phyloP scores from a whole-genome alignment of 2,329 filamentous ascomycete species.

The Fusarium cicatricum region DNA sequence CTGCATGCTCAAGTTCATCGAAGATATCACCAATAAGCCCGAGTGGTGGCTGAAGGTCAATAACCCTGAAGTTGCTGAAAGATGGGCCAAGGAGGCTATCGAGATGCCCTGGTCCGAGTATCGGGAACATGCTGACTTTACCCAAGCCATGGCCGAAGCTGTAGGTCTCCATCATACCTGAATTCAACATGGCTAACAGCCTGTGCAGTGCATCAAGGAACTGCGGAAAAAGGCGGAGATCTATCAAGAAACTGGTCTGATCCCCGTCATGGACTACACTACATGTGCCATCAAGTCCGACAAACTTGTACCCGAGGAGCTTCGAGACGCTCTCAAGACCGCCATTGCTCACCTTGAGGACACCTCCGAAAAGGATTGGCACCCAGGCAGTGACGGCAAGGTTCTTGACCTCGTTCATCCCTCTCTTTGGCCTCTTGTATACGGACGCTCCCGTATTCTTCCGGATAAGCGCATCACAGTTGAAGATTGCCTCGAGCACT shows the following conservation, averaged over 20 bases:
- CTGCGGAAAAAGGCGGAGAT: slow-evolving; percentile 45
- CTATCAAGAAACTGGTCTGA: slow-evolving; percentile 45
- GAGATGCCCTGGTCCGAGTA: slow-evolving; percentile 42
- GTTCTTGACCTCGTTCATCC: too few species aligned
- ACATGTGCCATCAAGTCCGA: slow-evolving; percentile 49
- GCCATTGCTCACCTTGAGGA: slow-evolving; percentile 59
- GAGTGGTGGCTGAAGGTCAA: slow-evolving; percentile 48
- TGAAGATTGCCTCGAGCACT: too few species aligned
- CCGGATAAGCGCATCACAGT: too few species aligned
- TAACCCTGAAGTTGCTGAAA: slow-evolving; percentile 37
- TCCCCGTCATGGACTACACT: slow-evolving; percentile 47
- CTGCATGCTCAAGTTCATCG: slow-evolving; percentile 46
- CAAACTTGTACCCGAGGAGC: slow-evolving; percentile 34
- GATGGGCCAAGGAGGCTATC: slow-evolving; percentile 44
- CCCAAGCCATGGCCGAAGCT: slow-evolving; percentile 42
- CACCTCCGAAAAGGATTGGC: too few species aligned
- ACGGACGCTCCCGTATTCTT: too few species aligned
- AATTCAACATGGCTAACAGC: slow-evolving; percentile 1
- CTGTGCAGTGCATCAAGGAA: slow-evolving; percentile 45
- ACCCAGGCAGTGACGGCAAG: too few species aligned
- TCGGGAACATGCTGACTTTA: slow-evolving; percentile 39
- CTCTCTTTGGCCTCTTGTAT: too few species aligned
- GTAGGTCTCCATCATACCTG: slow-evolving; percentile 28
- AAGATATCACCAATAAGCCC: slow-evolving; percentile 47
- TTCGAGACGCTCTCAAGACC: slow-evolving; percentile 49